phyloP scores from a whole-genome alignment of 2,329 filamentous ascomycete species.

The Hortaea werneckii region DNA sequence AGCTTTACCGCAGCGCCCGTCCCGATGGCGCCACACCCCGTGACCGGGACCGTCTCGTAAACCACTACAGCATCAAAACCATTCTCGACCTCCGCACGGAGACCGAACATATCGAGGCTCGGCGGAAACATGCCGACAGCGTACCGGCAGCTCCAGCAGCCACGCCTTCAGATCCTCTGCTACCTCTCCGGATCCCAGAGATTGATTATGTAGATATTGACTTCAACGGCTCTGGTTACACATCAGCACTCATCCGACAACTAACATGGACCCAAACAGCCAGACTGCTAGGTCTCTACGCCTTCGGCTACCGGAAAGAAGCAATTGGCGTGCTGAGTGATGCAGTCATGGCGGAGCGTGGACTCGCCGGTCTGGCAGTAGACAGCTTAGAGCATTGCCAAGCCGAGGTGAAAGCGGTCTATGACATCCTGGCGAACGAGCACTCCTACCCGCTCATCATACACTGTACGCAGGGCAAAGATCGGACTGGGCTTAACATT shows the following conservation, averaged over 20 bases:
- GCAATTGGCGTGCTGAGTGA: constrained; percentile 60
- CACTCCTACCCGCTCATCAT: constrained; percentile 55
- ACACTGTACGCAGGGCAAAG: constrained; percentile 86
- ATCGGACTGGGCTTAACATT: constrained; percentile 65
- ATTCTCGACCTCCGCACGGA: constrained; percentile 73
- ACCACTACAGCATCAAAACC: constrained; percentile 55
- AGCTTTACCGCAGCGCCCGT: constrained; percentile 20
- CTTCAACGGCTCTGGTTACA: constrained; percentile 63
- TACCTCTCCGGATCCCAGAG: constrained; percentile 48
- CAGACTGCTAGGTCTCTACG: constrained; percentile 52
- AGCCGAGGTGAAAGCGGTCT: constrained; percentile 47
- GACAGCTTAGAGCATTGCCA: constrained; percentile 61
- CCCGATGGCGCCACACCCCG: constrained; percentile 59
- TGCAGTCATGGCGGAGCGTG: constrained; percentile 62
- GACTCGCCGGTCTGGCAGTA: constrained; percentile 58
- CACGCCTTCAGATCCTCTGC: constrained; percentile 39
- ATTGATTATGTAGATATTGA: constrained; percentile 58
- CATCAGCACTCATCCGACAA: constrained; percentile 55
- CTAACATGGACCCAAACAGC: constrained; percentile 58
- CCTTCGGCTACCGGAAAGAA: constrained; percentile 55
- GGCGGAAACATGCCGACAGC: constrained; percentile 48
- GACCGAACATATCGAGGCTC: constrained; percentile 36
- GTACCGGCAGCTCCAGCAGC: constrained; percentile 35
- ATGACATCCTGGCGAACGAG: constrained; percentile 39
- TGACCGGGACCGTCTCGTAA: constrained; percentile 51